Evolutionary conservation across 768 basidiomycete species (phyloP).

Genomic region (Tulasnella sp.): DNA sequence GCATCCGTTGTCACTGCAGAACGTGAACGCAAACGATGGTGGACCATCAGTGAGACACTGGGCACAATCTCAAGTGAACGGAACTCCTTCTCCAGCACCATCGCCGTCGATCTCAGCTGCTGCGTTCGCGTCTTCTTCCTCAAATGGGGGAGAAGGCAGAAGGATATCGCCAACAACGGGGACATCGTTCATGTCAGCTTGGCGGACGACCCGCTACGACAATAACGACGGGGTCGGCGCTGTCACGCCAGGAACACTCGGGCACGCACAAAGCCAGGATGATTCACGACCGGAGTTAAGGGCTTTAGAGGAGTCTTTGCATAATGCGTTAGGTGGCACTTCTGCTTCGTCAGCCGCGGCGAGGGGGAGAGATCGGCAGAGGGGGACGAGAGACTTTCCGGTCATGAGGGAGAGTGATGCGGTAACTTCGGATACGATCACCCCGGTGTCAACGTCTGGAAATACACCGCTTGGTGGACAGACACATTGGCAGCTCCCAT

Average conservation of each 20-base stretch:
- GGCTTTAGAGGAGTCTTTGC: conserved; percentile 11
- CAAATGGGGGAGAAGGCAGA: neutral
- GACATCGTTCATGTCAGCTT: too few species aligned
- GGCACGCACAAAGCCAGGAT: neutral
- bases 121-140: conserved; percentile 2
- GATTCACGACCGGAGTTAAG: neutral
- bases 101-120: conserved; percentile 14
- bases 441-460: too few species aligned
- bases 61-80: neutral
- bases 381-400: neutral
- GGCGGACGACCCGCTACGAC: too few species aligned
- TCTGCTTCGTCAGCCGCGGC: neutral
- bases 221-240: too few species aligned
- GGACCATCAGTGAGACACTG: too few species aligned
- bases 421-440: too few species aligned
- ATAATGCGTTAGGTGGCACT: conserved; percentile 5
- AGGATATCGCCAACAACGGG: neutral
- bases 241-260: neutral
- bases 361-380: conserved; percentile 5
- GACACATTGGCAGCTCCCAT: too few species aligned
- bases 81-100: conserved; percentile 2
- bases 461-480: too few species aligned
- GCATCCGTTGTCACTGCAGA: too few species aligned
- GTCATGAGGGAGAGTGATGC: too few species aligned
- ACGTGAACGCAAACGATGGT: too few species aligned